Base-by-base conservation (phyloP, 1,284 basidiomycete species). In the Sporisorium reilianum region DNA sequence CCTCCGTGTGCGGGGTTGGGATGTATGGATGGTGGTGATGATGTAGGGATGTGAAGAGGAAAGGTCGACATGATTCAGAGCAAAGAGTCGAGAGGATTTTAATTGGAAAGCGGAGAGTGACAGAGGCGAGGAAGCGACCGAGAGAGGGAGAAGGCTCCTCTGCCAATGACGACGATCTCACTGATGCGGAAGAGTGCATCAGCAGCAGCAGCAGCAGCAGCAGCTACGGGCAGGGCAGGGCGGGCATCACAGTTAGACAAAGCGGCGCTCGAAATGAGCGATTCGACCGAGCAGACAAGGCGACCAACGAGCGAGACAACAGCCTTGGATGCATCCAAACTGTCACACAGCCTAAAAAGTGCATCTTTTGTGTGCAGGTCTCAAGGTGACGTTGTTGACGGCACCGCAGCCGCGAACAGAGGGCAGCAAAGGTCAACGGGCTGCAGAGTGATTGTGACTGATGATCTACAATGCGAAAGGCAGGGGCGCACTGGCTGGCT, bases 201-300 rank as follows among this genome's bases (percentile, higher is more conserved):
- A 38, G 36, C 16, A n/a, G 25, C 45, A 46, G 12, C 23, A 16
- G 44, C 23, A 45, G 23, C 44, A 8, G 28, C 3, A n/a, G n/a
- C n/a, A n/a, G n/a, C 45, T 5, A 48, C 45, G 20, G 52, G 16
- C 26, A 34, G 36, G 18, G 36, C 36, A 38, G 16, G 4, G 16
- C 36, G 14, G 8, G 36, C 18, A n/a, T 38, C n/a, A 18, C 16
- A 38, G 36, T 18, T n/a, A 18, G 14, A 44, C 14, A 25, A 30
- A 55, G 48, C 56, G 56, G 49, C 22, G 22, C 26, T 59, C 28
- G 56, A 59, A 59, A 51, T 59, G 56, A 51, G 55, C 5, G 9
- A 30, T n/a, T n/a, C n/a, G n/a, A n/a, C n/a, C 38, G 55, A 32
- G 55, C 8, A 7, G 23, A 23, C 9, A 48, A 10, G 18, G n/a